phyloP scores from a whole-genome alignment of 176 grass and related monocot genomes.

The Cenchrus americanus region DNA sequence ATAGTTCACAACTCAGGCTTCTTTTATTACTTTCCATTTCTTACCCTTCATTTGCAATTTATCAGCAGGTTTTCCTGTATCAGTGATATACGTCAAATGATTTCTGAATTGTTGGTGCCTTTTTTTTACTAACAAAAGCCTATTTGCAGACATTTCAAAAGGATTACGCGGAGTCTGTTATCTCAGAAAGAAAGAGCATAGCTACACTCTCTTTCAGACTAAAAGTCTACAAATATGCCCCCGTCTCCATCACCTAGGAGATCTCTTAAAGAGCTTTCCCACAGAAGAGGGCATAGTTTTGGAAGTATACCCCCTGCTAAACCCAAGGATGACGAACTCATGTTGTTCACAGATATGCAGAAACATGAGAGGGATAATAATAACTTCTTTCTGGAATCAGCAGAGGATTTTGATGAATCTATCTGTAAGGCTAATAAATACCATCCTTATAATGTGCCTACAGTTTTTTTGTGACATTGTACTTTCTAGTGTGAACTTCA shows the following conservation, averaged over 20 bases:
- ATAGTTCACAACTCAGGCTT: slow-evolving; percentile 13
- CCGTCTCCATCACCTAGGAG: slow-evolving; percentile 62
- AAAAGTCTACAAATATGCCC: slow-evolving; percentile 63
- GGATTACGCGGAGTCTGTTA: slow-evolving; percentile 37
- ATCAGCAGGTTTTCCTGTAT: not conserved
- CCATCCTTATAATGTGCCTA: slow-evolving; percentile 1
- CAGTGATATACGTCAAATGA: not conserved
- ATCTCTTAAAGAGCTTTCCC: slow-evolving; percentile 60
- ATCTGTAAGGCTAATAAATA: slow-evolving; percentile 62
- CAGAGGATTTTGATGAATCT: slow-evolving; percentile 82
- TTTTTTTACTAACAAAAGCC: slow-evolving; percentile 16
- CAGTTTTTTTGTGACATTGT: slow-evolving; percentile 30
- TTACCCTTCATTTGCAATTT: not conserved
- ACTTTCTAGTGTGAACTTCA: slow-evolving; percentile 43
- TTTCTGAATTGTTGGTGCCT: slow-evolving; percentile 7
- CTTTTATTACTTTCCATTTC: not conserved
- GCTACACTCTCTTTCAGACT: slow-evolving; percentile 24
- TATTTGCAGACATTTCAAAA: slow-evolving; percentile 33
- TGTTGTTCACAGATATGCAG: slow-evolving; percentile 76
- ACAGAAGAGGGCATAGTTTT: slow-evolving; percentile 70
- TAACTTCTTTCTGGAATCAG: slow-evolving; percentile 76
- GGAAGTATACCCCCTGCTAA: slow-evolving; percentile 56
- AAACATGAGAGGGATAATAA: slow-evolving; percentile 76
- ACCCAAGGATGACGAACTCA: slow-evolving; percentile 79
- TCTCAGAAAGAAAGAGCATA: slow-evolving; percentile 42